Evolutionary conservation across 495 filamentous ascomycete genomes (phyloP).

Genomic region (Pyrenula aspistea): DNA sequence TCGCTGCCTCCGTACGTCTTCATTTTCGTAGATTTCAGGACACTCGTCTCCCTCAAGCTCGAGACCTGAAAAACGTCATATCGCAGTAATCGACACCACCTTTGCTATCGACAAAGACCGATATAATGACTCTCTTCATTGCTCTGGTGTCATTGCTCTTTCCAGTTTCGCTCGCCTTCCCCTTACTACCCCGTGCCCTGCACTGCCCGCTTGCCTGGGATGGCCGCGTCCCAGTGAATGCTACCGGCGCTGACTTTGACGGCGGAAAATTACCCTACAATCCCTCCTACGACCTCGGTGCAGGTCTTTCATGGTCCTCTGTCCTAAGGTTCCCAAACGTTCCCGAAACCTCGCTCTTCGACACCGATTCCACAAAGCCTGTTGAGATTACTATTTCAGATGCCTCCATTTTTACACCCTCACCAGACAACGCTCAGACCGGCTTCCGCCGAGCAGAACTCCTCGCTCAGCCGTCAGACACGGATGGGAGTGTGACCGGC

Average conservation of each 20-base stretch:
- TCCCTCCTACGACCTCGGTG: not conserved
- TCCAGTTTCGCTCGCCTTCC: not conserved
- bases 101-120: too few relatives aligned
- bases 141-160: too few relatives aligned
- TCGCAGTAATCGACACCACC: too few relatives aligned
- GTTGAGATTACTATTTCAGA: constrained; percentile 12
- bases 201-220: not conserved
- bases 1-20: too few relatives aligned
- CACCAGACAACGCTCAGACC: constrained; percentile 26
- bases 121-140: too few relatives aligned
- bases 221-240: not conserved
- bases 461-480: constrained; percentile 31
- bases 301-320: not conserved
- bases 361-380: not conserved
- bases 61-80: too few relatives aligned
- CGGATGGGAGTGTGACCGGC: constrained; percentile 21
- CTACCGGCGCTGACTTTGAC: not conserved
- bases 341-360: not conserved
- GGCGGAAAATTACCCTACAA: not conserved
- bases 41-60: too few relatives aligned
- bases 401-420: constrained; percentile 34
- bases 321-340: not conserved
- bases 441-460: constrained; percentile 45
- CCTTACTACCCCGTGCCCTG: not conserved
- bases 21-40: too few relatives aligned